Evolutionary conservation across 2,329 filamentous ascomycete species (phyloP).

Genomic region (Fusarium multiceps): DNA sequence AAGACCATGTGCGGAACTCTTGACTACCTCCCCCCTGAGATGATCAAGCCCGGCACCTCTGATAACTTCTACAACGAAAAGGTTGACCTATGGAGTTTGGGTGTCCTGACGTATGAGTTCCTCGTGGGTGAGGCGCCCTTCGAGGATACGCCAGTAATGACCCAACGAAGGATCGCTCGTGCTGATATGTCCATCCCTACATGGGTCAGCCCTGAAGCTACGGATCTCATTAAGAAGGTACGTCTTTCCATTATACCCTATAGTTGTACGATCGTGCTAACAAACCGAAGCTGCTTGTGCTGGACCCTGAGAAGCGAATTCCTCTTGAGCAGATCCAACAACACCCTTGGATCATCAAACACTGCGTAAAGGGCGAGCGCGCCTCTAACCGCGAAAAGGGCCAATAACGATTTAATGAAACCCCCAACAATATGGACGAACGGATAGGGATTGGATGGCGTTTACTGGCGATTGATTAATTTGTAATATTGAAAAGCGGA

Average conservation of each 20-base stretch:
- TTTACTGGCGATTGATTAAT: conserved; percentile 37
- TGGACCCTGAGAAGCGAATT: conserved; percentile 94
- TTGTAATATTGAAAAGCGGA: conserved; percentile 29
- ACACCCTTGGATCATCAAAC: conserved; percentile 97
- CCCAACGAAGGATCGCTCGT: conserved; percentile 85
- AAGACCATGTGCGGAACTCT: conserved; percentile 97
- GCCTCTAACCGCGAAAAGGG: conserved; percentile 62
- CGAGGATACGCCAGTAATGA: conserved; percentile 95
- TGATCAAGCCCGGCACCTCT: conserved; percentile 83
- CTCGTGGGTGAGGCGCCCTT: conserved; percentile 96
- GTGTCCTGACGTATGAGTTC: conserved; percentile 96
- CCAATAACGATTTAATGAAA: conserved; percentile 40
- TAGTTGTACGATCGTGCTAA: neutral
- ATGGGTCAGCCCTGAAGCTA: conserved; percentile 90
- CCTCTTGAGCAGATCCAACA: conserved; percentile 87
- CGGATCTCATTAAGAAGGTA: conserved; percentile 91
- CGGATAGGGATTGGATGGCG: conserved; percentile 33
- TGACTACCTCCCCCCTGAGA: conserved; percentile 97
- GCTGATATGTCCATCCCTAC: conserved; percentile 93
- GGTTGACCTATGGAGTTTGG: conserved; percentile 95
- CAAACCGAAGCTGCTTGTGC: conserved; percentile 78
- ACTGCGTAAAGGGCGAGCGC: conserved; percentile 78
- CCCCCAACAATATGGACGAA: conserved; percentile 20
- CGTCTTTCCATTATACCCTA: conserved; percentile 44
- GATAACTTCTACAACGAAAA: conserved; percentile 96